Base-by-base conservation (phyloP, 1,284 basidiomycete species). In the Pseudomicrostroma phylloplanum region DNA sequence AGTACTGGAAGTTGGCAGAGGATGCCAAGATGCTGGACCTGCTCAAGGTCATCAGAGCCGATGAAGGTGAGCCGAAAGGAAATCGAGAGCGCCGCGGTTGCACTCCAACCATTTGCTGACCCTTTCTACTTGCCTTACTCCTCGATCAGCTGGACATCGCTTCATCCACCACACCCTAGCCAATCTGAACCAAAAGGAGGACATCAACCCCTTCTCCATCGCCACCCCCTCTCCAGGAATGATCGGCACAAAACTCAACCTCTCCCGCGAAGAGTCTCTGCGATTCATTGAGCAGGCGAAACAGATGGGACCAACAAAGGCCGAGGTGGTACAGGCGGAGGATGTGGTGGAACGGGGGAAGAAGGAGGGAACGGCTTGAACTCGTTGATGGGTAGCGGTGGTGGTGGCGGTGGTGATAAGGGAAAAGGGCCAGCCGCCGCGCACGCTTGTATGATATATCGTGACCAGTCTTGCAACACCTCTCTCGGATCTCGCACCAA, bases 31-130 rank as follows among this genome's bases (percentile, higher is more conserved):
- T 96, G 64, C 82, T 90, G 25, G 93, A 96, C 73, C 89, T 96
- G 55, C 83, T 96, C 61, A 88, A 90, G 71, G 91, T 90, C 15
- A 90, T 98, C 19, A 85, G 89, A 59, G 91, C 91, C 13, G 94
- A 98, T 80, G 94, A 97, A 79, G 87, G 30, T 36, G 30, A 36
- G 30, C 9, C 88, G 1, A 91, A 12, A 48, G 6, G 21, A 48
- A 12, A 48, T 3, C 3, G 46, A 23, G 46, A 23, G 46, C 11
- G 42, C 11, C 11, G 46, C n/a, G 46, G 26, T 7, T 13, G 3
- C 54, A 17, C 3, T 4, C 6, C n/a, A 6, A 19, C n/a, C 6
- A 6, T 7, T 4, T 55, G 26, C 54, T 55, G 54, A n/a, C 40
- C 26, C 12, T 42, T 13, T 13, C 54, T 17, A 4, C 54, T 4